These are phyloP conservation scores for Themeda triandra DNA, from an alignment of 176 grass and related monocot genomes.

Conservation along the genomic window DNA sequence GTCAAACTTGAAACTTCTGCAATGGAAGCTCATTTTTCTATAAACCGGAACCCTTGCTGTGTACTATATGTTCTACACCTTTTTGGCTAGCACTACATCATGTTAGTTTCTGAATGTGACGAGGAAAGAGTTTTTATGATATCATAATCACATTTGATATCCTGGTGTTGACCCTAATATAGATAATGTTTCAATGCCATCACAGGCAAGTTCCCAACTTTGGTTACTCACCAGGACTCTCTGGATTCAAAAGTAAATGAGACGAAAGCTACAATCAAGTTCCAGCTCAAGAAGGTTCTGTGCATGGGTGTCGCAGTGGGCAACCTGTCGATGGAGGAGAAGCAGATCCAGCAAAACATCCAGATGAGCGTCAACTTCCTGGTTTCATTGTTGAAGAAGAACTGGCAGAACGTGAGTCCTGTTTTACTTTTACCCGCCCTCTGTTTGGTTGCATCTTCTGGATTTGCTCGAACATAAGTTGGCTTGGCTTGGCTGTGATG, in stretches of 20 bases:
- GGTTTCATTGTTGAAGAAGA: slow-evolving; percentile 89
- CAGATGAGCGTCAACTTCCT: slow-evolving; percentile 96
- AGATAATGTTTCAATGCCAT: background rate
- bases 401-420: slow-evolving; percentile 82
- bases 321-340: slow-evolving; percentile 88
- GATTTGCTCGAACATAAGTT: background rate
- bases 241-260: slow-evolving; percentile 91
- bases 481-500: background rate
- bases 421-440: background rate
- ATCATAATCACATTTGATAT: background rate
- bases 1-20: background rate
- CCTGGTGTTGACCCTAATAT: background rate
- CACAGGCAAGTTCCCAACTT: slow-evolving; percentile 85
- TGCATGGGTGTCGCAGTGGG: slow-evolving; percentile 95
- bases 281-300: slow-evolving; percentile 97
- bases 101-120: background rate
- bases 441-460: background rate
- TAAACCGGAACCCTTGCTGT: background rate
- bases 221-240: slow-evolving; percentile 82
- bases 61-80: background rate
- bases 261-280: slow-evolving; percentile 84
- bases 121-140: background rate
- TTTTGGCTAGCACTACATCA: background rate
- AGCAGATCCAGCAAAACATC: slow-evolving; percentile 88
- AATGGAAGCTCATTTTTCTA: background rate